phyloP scores from a whole-genome alignment of 495 filamentous ascomycete genomes.

The Copromyces sp. region DNA sequence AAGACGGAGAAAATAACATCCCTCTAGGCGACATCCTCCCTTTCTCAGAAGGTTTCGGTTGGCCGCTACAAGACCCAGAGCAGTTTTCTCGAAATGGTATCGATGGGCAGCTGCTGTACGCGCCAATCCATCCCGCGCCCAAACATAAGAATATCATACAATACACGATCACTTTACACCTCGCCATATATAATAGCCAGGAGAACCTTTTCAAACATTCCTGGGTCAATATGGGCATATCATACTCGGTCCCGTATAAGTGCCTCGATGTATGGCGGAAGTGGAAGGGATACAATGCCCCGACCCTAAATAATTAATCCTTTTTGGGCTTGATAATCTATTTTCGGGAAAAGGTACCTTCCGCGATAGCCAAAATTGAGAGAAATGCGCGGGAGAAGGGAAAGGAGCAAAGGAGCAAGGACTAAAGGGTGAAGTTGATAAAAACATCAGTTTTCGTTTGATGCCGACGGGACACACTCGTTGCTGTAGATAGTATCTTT shows the following conservation, averaged over 20 bases:
- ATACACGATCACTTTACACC: no score
- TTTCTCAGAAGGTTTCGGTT: no score
- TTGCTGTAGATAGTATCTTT: no score
- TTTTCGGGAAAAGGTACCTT: background rate
- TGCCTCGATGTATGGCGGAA: background rate
- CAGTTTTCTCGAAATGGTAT: no score
- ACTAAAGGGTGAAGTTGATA: no score
- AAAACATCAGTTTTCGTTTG: no score
- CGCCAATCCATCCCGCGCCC: background rate
- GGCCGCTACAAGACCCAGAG: no score
- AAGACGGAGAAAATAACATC: no score
- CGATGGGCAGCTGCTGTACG: background rate
- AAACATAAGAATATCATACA: background rate
- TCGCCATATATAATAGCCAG: background rate
- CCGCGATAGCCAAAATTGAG: fast-evolving
- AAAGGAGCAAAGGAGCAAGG: background rate
- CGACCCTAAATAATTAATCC: background rate
- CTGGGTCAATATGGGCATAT: background rate
- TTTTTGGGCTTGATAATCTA: background rate
- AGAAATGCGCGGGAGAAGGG: background rate
- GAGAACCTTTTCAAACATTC: background rate
- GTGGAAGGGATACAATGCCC: background rate
- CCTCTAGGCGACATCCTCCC: no score
- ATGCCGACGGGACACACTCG: no score
- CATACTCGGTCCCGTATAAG: background rate